Evolutionary conservation across 1,139 yeast species (phyloP).

Genomic region (Suhomyces chickasaworum): DNA sequence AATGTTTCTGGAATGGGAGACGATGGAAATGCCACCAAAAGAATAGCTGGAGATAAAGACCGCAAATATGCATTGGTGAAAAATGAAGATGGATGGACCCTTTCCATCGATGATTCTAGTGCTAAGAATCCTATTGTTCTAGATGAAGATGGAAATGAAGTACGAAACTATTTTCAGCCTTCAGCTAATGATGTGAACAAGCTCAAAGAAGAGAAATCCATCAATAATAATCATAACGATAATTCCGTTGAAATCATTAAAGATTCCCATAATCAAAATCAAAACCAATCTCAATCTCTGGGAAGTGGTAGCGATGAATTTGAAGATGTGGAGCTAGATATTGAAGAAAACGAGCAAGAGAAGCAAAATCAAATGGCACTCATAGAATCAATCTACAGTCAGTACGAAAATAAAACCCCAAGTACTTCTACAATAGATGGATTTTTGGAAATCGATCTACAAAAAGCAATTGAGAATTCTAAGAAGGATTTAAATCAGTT

Average conservation of each 20-base stretch:
- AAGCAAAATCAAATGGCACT: conserved; percentile 34
- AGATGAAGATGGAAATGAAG: conserved; percentile 36
- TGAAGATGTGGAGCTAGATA: conserved; percentile 25
- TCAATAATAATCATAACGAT: background rate
- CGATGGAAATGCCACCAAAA: conserved; percentile 45
- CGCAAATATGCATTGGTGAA: conserved; percentile 74
- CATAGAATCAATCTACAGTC: conserved; percentile 41
- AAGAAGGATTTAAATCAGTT: conserved; percentile 35
- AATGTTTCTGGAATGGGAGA: conserved; percentile 82
- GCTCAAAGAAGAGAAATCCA: background rate
- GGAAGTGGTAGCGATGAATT: conserved; percentile 26
- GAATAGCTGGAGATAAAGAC: conserved; percentile 87
- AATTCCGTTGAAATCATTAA: background rate
- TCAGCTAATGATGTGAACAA: background rate
- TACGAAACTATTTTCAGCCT: conserved; percentile 5
- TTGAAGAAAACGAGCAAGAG: conserved; percentile 31
- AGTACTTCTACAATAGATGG: conserved; percentile 12
- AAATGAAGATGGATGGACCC: conserved; percentile 85
- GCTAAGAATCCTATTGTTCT: conserved; percentile 45
- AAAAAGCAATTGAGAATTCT: conserved; percentile 50
- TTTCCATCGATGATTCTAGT: conserved; percentile 58
- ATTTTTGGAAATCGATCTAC: conserved; percentile 39
- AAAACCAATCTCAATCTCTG: too few species aligned
- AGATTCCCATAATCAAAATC: too few species aligned
- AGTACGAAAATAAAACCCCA: conserved; percentile 20